Percentiles rank a stretch among this genome's conserved stretches.
phyloP scores from a whole-genome alignment of 768 basidiomycete species.

The Phylloporus sp. region DNA sequence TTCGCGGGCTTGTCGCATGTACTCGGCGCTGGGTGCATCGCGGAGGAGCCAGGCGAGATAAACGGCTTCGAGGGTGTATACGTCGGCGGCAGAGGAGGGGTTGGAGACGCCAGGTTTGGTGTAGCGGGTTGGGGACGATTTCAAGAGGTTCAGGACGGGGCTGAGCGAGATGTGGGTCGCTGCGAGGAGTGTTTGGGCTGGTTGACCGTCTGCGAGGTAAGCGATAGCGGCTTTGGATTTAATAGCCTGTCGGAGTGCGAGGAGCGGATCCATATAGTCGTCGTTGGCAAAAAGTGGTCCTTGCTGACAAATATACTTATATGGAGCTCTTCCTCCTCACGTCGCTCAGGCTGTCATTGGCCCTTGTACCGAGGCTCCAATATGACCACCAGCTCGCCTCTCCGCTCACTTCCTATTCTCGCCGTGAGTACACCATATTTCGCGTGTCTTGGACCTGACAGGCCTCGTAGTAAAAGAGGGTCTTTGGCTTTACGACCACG shows the following conservation, averaged over 20 bases:
- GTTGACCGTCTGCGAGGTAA: conserved; percentile 36
- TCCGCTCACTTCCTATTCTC: conserved; percentile 72
- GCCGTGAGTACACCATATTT: conserved; percentile 47
- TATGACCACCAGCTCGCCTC: conserved; percentile 76
- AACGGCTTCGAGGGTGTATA: conserved; percentile 76
- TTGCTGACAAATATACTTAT: too few species aligned
- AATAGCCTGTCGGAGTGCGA: conserved; percentile 58
- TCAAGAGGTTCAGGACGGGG: conserved; percentile 51
- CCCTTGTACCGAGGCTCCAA: too few species aligned
- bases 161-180: conserved; percentile 65
- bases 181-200: conserved; percentile 44
- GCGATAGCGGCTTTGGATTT: conserved; percentile 47
- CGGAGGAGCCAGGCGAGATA: conserved; percentile 79
- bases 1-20: conserved; percentile 81
- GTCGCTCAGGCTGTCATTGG: too few species aligned
- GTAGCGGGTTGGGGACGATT: conserved; percentile 74
- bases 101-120: conserved; percentile 50
- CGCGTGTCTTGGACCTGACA: not conserved
- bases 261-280: conserved; percentile 52
- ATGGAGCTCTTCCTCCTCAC: too few species aligned
- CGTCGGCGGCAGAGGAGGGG: conserved; percentile 38
- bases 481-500: conserved; percentile 70
- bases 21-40: conserved; percentile 74
- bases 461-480: conserved; percentile 75
- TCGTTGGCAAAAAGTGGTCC: too few species aligned